A percentile compares a stretch with the other conserved stretches of the same genome.
Conservation (phyloP, 441 rosid species). For the Populus hybrid region DNA sequence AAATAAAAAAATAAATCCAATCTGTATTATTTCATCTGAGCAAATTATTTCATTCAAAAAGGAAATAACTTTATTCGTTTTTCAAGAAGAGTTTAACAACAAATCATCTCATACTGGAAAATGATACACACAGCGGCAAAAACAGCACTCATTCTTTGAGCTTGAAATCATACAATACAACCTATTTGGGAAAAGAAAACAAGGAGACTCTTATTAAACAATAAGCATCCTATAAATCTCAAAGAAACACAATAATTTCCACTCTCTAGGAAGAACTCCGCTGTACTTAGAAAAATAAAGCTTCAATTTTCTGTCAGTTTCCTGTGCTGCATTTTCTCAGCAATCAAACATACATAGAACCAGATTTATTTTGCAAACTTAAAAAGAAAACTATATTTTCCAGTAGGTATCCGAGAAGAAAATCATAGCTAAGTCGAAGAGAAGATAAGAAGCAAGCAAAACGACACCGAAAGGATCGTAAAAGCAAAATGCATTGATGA, state of each 20-base stretch:
- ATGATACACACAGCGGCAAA: neutral
- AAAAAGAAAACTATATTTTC: slow-evolving; percentile 4
- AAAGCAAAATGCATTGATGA: neutral
- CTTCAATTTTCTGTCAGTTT: neutral
- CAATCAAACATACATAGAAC: slow-evolving; percentile 12
- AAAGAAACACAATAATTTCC: neutral
- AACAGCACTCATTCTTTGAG: neutral
- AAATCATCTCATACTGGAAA: neutral
- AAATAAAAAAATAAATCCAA: neutral
- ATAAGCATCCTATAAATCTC: neutral
- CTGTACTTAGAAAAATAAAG: slow-evolving; percentile 11
- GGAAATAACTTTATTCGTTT: neutral
- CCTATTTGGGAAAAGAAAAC: neutral
- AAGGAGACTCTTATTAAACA: neutral
- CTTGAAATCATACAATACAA: neutral
- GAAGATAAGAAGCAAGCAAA: slow-evolving; percentile 5
- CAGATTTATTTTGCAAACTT: neutral
- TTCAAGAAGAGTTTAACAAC: neutral
- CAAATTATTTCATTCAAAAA: neutral
- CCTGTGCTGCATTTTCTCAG: slow-evolving; percentile 11
- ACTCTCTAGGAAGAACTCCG: neutral
- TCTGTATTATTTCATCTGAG: too few species aligned
- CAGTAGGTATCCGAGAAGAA: neutral
- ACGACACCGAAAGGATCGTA: slow-evolving; percentile 10
- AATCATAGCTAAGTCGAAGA: slow-evolving; percentile 5